These are phyloP conservation scores for Geotrichum aggregatum DNA, from an alignment of 1,139 yeast genomes.

Conservation along the genomic window DNA sequence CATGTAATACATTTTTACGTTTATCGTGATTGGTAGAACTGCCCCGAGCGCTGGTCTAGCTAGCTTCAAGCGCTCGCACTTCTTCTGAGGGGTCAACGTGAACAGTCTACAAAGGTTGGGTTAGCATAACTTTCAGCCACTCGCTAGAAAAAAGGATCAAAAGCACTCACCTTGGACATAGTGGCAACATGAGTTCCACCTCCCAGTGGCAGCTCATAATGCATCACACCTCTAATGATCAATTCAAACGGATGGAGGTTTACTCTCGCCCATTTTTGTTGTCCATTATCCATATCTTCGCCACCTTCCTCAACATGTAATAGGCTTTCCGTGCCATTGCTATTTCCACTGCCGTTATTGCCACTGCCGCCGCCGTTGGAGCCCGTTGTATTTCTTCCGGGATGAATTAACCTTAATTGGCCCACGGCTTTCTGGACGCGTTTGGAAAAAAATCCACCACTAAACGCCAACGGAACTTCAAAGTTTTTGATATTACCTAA, in stretches of 20 bases:
- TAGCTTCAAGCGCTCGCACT: neutral
- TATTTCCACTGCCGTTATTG: conserved; percentile 21
- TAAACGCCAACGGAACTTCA: conserved; percentile 69
- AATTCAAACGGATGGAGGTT: conserved; percentile 80
- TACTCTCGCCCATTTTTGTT: conserved; percentile 67
- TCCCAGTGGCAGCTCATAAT: conserved; percentile 50
- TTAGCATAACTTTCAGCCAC: neutral
- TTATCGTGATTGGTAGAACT: no score
- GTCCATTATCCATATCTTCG: conserved; percentile 34
- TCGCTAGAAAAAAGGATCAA: neutral
- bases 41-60: neutral
- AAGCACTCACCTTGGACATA: neutral
- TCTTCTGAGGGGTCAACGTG: neutral
- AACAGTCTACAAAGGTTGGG: neutral
- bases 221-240: conserved; percentile 74
- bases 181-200: neutral
- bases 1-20: no score
- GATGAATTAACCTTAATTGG: conserved; percentile 65
- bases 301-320: neutral
- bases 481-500: conserved; percentile 64
- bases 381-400: conserved; percentile 60
- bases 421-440: conserved; percentile 55
- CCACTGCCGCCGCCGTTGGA: conserved; percentile 32
- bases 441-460: conserved; percentile 71
- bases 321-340: conserved; percentile 10